A percentile compares a stretch with the other conserved stretches of the same genome.
phyloP scores from a whole-genome alignment of 371 early-diverging fungal species.

The Lichtheimia corymbifera region DNA sequence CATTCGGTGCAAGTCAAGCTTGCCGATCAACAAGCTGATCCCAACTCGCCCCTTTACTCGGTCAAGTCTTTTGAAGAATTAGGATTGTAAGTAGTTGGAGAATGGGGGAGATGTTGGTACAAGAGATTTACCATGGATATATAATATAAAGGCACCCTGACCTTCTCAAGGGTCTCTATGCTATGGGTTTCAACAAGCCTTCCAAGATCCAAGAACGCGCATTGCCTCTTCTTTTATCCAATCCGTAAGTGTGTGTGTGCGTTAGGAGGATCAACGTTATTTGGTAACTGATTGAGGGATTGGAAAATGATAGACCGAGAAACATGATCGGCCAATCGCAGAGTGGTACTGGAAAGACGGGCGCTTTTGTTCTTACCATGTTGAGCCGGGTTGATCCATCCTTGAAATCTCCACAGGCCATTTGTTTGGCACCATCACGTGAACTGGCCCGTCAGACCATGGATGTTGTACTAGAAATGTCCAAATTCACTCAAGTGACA shows the following conservation, averaged over 20 bases:
- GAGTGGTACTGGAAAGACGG: conserved; percentile 89
- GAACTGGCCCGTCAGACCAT: conserved; percentile 97
- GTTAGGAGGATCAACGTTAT: too few species aligned
- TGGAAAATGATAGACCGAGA: conserved; percentile 26
- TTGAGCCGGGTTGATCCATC: conserved; percentile 69
- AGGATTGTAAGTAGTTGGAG: conserved; percentile 60
- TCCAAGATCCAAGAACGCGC: conserved; percentile 97
- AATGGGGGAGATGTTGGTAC: not conserved
- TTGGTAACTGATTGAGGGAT: not conserved
- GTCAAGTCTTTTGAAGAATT: conserved; percentile 78
- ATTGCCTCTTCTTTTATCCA: conserved; percentile 80
- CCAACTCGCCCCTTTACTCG: conserved; percentile 79
- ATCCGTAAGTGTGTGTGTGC: conserved; percentile 55
- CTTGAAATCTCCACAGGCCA: conserved; percentile 65
- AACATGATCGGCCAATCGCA: conserved; percentile 56
- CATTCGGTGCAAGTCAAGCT: conserved; percentile 80
- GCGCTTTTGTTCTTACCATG: conserved; percentile 94
- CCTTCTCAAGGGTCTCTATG: conserved; percentile 91
- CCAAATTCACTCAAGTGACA: conserved; percentile 79
- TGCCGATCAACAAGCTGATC: conserved; percentile 68
- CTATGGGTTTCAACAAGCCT: conserved; percentile 91
- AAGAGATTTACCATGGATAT: not conserved
- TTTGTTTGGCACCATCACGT: conserved; percentile 96
- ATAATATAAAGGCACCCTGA: conserved; percentile 53
- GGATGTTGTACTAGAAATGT: conserved; percentile 89